Evolutionary conservation across 2,329 filamentous ascomycete genomes (phyloP), one percentile per base, ranked within the genome.

Genomic region (Neofusicoccum ribis): DNA sequence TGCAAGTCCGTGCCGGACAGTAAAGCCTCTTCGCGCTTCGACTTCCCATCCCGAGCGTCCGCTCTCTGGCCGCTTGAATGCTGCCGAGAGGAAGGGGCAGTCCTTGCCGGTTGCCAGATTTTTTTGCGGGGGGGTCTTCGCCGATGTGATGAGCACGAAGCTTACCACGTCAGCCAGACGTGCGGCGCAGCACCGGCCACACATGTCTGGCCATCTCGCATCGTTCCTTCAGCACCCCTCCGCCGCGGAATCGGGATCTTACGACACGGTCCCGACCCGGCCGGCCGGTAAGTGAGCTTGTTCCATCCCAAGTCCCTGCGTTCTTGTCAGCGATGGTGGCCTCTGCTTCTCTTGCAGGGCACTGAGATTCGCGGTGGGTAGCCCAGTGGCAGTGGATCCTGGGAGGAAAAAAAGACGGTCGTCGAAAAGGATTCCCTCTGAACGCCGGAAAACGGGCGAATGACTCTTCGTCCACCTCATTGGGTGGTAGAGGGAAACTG

Each of bases 191-290:
- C 54, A 46, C 54, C 23, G 54, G 54, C 54, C 54, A 34, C 15
- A 34, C 37, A 44, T 8, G 39, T 20, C 54, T 17, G 39, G 14
- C 54, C 54, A 59, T 56, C 54, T 59, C 54, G 54, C 54, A 59
- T 59, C 54, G 31, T 27, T 15, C 34, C 39, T 31, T 23, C 54
- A 59, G 23, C 39, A 59, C 54, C 54, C 54, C 54, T 59, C 54
- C 54, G 54, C 54, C 54, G 54, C 54, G 54, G 54, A 59, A 59
- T 59, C 54, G 54, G 54, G 54, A 59, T 59, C 54, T 59, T 27
- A 59, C 39, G 39, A 59, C 34, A 34, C 23, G 54, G 54, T n/a
- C 39, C n/a, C 27, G 54, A 59, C 54, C 54, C 54, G 54, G 34
- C 23, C 23, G 27, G 8, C 39, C 44, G 54, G 54, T 58, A 58